Evolutionary conservation across 1,284 basidiomycete genomes (phyloP), one percentile per base, ranked within the genome.

Genomic region (Athelia psychrophila): DNA sequence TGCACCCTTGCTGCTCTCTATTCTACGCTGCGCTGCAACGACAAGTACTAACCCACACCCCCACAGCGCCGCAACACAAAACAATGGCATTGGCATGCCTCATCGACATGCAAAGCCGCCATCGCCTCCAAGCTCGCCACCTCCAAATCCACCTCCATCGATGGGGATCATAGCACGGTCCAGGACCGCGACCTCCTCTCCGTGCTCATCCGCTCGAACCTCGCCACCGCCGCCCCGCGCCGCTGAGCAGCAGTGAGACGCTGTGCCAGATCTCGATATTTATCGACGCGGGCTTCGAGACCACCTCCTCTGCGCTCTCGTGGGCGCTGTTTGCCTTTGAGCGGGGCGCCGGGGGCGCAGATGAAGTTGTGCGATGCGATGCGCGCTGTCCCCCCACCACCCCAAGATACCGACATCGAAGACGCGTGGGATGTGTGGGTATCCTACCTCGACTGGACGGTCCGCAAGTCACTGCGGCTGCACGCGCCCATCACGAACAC

Each of bases 241-340:
- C 74, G 20, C 78, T 93, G 74, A 78, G 79, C 8, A 78, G 82
- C 42, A 70, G 76, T 13, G 88, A 93, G 60, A 81, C 88, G 2
- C 70, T 86, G 22, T 87, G 81, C 53, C 88, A 92, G 65, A 88
- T 93, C 55, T 83, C 84, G 8, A 92, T 87, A 0, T 89, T 93
- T 64, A 76, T 93, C 46, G 76, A 81, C n/a, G 82, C 82, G 2
- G 81, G 83, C 18, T 77, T 84, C 65, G 84, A 87, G 62, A 84
- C 80, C 3, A 78, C 77, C 16, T 70, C 77, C 0, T 84, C 81
- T 0, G 83, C 86, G 1, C 71, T 89, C 1, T 80, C 86, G 3
- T 94, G 90, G 90, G 81, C 79, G 52, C 69, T 92, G 1, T 86
- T 85, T 63, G 78, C 80, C 23, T 80, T 93, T 18, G 73, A n/a